Evolutionary conservation across 148 eudicot species (phyloP), one percentile per base, ranked within the genome.

Genomic region (Rhododendron henanense): DNA sequence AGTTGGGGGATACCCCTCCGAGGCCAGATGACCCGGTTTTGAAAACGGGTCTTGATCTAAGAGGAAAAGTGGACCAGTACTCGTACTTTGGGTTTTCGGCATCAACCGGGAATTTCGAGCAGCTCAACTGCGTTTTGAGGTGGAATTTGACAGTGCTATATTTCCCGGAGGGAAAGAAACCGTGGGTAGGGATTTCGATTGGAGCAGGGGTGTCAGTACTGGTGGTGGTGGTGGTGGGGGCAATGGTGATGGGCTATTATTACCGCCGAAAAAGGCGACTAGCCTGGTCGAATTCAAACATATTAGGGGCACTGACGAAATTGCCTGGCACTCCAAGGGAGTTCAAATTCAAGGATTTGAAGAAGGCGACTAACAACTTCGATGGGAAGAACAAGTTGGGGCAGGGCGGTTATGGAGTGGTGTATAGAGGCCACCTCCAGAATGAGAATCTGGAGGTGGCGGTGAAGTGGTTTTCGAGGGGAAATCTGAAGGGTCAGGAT

Each of bases 41-140:
- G 21, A 84, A 39, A 16, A 83, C 85, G 0, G 65, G 73, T 21
- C 85, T 96, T 8, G 93, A 96, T 85, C 90, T 96, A 16, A 90
- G 87, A 65, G 13, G 44, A 1, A 85, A 87, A 14, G 95, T 96
- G 0, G 75, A 84, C 10, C 88, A 89, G 87, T 14, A 84, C 19
- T 93, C 97, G 1, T 96, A 95, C 76, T 94, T 96, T 81, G 99
- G 99, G 21, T 96, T 96, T 74, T 90, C 99, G 1, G 99, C 93
- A 0, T 90, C 98, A 0, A 96, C 99, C 0, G 97, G 99, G 33
- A 85, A 10, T 5, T 10, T 39, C 0, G 81, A 59, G 1, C 90
- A 96, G 91, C 89, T 96, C 25, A 95, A 95, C 85, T 95, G 99
- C 75, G 91, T 96, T 0, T 84, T 92, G 33, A 88, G 93, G 85